Evolutionary conservation across 768 basidiomycete genomes (phyloP), one percentile per base, ranked within the genome.

Genomic region (Sarcodon aspratus): DNA sequence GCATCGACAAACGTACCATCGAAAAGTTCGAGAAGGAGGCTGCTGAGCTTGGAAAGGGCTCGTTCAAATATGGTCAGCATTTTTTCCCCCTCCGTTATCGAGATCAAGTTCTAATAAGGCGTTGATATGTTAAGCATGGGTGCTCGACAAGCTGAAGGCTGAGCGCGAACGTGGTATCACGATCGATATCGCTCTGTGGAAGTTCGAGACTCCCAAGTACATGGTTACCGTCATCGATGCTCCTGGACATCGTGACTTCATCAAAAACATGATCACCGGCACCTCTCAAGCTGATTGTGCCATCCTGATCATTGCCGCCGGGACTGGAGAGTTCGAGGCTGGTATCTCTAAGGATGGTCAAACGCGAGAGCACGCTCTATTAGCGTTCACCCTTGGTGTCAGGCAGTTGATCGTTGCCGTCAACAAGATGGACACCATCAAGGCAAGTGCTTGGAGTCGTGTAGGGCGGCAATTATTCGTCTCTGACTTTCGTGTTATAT

Each of bases 111-210:
- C 52, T 59, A 46, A 51, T 48, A 47, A 47, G 65, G 59, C 50
- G 55, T 63, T 62, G 58, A 59, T 65, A 40, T 40, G 7, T n/a
- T 37, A 15, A 97, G 92, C 95, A 55, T 97, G 95, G 95, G 96
- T 99, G 59, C 91, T 99, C 63, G 96, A 99, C 81, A 99, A 97
- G 77, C 90, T 98, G 60, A 99, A 98, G 83, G 96, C 96, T 61
- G 96, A 99, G 82, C 95, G 96, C 75, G 96, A 99, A 81, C 95
- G 96, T 84, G 96, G 96, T 84, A 99, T 99, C 79, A 99, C 95
- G 63, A 99, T 99, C 67, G 95, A 99, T 79, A 99, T 99, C 69
- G 95, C 95, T 56, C 91, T 99, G 70, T 99, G 95, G 96, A 98
- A 98, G 75, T 99, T 99, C 84, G 96, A 99, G 77, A 99, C 96